Evolutionary conservation across 306 rosid species (phyloP).

Genomic region (Prunus mira): DNA sequence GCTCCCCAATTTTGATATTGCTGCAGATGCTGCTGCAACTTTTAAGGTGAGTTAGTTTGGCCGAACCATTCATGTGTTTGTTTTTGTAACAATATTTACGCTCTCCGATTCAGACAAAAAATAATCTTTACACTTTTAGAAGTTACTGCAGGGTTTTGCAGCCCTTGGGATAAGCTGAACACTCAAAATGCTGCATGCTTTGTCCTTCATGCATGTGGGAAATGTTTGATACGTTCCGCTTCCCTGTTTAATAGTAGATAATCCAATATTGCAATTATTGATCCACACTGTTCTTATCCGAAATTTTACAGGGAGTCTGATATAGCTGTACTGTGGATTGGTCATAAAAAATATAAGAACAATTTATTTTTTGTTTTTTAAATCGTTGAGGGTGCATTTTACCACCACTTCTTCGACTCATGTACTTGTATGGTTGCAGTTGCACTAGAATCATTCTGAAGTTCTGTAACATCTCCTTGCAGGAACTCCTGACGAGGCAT

Average conservation of each 20-base stretch:
- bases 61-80: not conserved
- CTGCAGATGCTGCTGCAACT: conserved; percentile 99
- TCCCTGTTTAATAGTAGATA: conserved; percentile 1
- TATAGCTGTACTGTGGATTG: not conserved
- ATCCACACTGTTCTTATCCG: not conserved
- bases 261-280: not conserved
- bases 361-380: not conserved
- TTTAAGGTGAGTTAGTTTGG: conserved; percentile 61
- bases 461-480: conserved; percentile 29
- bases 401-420: conserved; percentile 4
- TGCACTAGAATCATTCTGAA: conserved; percentile 7
- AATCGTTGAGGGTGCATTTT: not conserved
- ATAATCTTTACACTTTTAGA: not conserved
- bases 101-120: not conserved
- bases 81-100: not conserved
- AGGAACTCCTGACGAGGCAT: conserved; percentile 98
- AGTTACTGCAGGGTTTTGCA: not conserved
- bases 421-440: not conserved
- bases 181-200: not conserved
- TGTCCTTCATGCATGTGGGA: not conserved
- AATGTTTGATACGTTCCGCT: not conserved
- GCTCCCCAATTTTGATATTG: conserved; percentile 94
- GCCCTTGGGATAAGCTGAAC: not conserved
- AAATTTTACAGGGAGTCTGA: not conserved
- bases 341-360: not conserved